phyloP scores from a whole-genome alignment of 805 yeast species.

The Candida caryicola region DNA sequence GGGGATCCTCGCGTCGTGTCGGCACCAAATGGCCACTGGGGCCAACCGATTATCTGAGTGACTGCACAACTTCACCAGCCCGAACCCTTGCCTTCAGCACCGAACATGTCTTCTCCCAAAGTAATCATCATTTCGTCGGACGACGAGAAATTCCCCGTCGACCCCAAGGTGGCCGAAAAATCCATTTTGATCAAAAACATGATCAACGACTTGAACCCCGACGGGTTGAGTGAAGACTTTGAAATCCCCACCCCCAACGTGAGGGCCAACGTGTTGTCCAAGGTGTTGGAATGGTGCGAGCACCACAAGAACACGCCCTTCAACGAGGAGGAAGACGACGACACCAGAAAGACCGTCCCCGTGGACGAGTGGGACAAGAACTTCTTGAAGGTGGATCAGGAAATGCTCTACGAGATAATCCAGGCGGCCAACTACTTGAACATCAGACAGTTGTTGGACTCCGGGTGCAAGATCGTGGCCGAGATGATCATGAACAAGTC shows the following conservation, averaged over 20 bases:
- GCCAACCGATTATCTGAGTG: too few relatives aligned
- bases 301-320: conserved; percentile 81
- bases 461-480: conserved; percentile 80
- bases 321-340: conserved; percentile 78
- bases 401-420: conserved; percentile 77
- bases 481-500: conserved; percentile 80
- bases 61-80: conserved; percentile 1
- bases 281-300: conserved; percentile 95
- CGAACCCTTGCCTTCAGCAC: too few relatives aligned
- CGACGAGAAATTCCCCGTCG: conserved; percentile 75
- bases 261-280: conserved; percentile 78
- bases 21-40: neutral
- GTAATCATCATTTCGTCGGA: conserved; percentile 72
- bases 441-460: conserved; percentile 69
- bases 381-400: conserved; percentile 90
- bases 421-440: conserved; percentile 79
- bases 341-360: conserved; percentile 82
- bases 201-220: conserved; percentile 66
- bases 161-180: conserved; percentile 79
- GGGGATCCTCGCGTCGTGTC: neutral
- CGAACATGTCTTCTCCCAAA: conserved; percentile 27
- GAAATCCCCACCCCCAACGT: conserved; percentile 91
- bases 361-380: conserved; percentile 95
- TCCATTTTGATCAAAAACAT: conserved; percentile 82
- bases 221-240: conserved; percentile 64